Base-by-base conservation (phyloP, 352 stramenopile genomes). In the Pythium utonaiense region DNA sequence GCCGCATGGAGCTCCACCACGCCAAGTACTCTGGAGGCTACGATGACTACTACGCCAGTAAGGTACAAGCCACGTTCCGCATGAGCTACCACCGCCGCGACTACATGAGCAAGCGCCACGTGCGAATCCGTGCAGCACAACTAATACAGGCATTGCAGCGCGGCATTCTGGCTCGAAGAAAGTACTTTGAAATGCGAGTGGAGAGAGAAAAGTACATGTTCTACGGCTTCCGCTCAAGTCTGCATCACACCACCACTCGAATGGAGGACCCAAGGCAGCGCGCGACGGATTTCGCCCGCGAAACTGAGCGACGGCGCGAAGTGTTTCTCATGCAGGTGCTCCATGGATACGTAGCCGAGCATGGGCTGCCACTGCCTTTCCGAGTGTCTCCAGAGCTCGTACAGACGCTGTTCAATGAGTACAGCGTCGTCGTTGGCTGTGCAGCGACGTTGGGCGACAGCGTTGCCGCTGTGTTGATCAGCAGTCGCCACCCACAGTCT, bases 321-420 rank as follows among this genome's bases (percentile, higher is more conserved):
- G 62, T 53, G 2, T 88, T 88, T 31, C 75, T 93, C 44, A 83
- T 93, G 75, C 76, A 89, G 50, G 70, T 91, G 14, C 52, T 91
- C 0, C 69, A 82, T 57, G 82, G 79, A 19, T 77, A 86, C 31
- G 69, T 78, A 13, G 50, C 62, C 1, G 54, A 86, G 31, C 71
- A 86, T 22, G 73, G 66, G 21, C 16, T 76, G 14, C 30, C 78
- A 10, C 51, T 62, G 17, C 69, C 73, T 3, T 78, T 83, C 52
- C 67, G 69, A 24, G 55, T 88, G 2, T 62, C 71, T 1, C 21
- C 54, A 0, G 50, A 76, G 14, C 38, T 80, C 17, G 59, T 86
- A 7, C 56, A 70, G 66, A 61, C 53, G 17, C 53, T 88, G 12
- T 74, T 83, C 38, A 88, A 83, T 27, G 67, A 87, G 52, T 86